phyloP scores from a whole-genome alignment of 306 rosid species.

The Ormosia semicastrata region DNA sequence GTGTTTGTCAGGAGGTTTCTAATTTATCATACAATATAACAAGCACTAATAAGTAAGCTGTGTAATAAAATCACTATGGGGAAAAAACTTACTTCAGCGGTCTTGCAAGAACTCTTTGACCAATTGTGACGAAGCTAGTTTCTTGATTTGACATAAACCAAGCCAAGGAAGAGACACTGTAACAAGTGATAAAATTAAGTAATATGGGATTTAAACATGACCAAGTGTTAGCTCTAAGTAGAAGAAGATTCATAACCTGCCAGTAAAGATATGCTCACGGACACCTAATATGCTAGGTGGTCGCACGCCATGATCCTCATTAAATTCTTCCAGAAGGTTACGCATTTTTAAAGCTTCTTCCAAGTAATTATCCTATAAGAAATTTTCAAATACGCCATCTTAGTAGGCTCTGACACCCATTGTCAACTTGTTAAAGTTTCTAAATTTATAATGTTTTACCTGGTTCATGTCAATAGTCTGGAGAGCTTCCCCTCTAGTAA shows the following conservation, averaged over 20 bases:
- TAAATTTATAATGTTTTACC: conserved; percentile 44
- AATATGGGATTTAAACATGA: neutral
- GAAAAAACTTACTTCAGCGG: conserved; percentile 75
- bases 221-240: conserved; percentile 1
- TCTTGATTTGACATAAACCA: conserved; percentile 99
- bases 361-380: conserved; percentile 83
- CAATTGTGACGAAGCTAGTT: conserved; percentile 92
- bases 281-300: conserved; percentile 90
- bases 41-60: neutral
- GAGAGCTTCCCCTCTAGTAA: conserved; percentile 97
- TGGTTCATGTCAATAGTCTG: conserved; percentile 98
- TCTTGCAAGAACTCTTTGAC: conserved; percentile 96
- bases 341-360: conserved; percentile 99
- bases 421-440: conserved; percentile 19
- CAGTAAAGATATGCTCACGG: conserved; percentile 96
- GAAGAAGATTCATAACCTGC: conserved; percentile 60
- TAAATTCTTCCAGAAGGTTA: conserved; percentile 93
- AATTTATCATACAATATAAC: conserved; percentile 1
- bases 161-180: conserved; percentile 97
- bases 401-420: conserved; percentile 26
- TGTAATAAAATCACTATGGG: conserved; percentile 2
- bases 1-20: neutral
- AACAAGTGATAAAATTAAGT: conserved; percentile 22
- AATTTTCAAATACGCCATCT: conserved; percentile 24
- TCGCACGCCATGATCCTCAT: conserved; percentile 91